These are phyloP conservation scores for Solanum neorickii DNA, from an alignment of 257 asterid species.

Conservation along the genomic window DNA sequence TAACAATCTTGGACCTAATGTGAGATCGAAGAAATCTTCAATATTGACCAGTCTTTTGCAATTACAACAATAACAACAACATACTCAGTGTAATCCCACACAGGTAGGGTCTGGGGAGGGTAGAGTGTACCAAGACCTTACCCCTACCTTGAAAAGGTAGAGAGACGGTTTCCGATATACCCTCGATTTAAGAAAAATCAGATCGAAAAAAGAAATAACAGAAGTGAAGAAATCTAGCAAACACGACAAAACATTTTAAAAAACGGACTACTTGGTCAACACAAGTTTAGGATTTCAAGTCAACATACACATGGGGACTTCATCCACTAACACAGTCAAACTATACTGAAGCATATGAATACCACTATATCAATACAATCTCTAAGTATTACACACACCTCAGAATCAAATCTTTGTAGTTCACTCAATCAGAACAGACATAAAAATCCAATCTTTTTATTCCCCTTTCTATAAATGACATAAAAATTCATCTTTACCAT, in stretches of 20 bases:
- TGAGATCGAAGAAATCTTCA: background rate
- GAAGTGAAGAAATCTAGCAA: background rate
- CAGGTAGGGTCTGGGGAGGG: background rate
- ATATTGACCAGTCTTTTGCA: background rate
- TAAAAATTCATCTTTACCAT: background rate
- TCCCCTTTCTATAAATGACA: background rate
- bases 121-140: background rate
- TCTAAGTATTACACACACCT: background rate
- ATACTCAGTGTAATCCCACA: background rate
- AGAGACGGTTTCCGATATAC: background rate
- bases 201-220: background rate
- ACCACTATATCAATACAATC: background rate
- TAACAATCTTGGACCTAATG: conserved; percentile 38
- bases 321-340: background rate
- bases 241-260: background rate
- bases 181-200: background rate
- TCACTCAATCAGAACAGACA: background rate
- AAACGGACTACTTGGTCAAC: background rate
- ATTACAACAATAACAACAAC: background rate
- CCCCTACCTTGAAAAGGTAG: background rate
- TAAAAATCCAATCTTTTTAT: background rate
- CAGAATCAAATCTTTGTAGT: background rate
- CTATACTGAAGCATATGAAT: background rate
- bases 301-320: background rate
- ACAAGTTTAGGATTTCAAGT: background rate